phyloP scores from a whole-genome alignment of 805 yeast species.

The Candida multigemmis region DNA sequence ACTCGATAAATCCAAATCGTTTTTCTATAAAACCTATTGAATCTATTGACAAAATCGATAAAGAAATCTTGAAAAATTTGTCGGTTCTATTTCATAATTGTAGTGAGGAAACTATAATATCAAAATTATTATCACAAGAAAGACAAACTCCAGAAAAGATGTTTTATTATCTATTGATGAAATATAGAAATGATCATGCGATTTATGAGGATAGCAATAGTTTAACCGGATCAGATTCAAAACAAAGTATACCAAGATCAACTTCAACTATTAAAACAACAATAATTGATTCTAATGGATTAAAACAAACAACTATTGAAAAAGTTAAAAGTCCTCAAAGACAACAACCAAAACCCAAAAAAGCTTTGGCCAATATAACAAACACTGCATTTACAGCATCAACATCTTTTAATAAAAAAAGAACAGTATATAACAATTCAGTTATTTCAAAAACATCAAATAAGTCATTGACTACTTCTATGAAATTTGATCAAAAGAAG shows the following conservation, averaged over 20 bases:
- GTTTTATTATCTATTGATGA: slow-evolving; percentile 64
- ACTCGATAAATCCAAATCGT: slow-evolving; percentile 7
- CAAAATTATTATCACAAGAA: slow-evolving; percentile 42
- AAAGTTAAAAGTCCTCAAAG: slow-evolving; percentile 5
- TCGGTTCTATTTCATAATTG: slow-evolving; percentile 81
- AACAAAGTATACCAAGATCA: slow-evolving; percentile 28
- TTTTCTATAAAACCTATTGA: slow-evolving; percentile 24
- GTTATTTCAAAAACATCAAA: slow-evolving; percentile 15
- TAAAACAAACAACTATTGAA: slow-evolving; percentile 12
- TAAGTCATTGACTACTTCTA: slow-evolving; percentile 4
- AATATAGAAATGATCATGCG: slow-evolving; percentile 64
- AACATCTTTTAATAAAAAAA: slow-evolving; percentile 27
- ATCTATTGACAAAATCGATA: slow-evolving; percentile 48
- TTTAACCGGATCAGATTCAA: slow-evolving; percentile 8
- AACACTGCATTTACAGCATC: slow-evolving; percentile 28
- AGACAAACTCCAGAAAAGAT: slow-evolving; percentile 67
- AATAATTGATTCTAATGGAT: slow-evolving; percentile 17
- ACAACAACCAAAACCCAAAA: slow-evolving; percentile 5
- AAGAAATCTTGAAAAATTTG: slow-evolving; percentile 65
- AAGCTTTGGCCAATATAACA: slow-evolving; percentile 23
- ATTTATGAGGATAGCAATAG: slow-evolving; percentile 7
- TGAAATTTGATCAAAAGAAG: slow-evolving; percentile 4
- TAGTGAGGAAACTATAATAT: slow-evolving; percentile 40
- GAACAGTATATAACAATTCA: slow-evolving; percentile 14
- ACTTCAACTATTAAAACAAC: slow-evolving; percentile 33